Conservation (phyloP, 2,329 filamentous ascomycete species). For the Cladosporium halotolerans region DNA sequence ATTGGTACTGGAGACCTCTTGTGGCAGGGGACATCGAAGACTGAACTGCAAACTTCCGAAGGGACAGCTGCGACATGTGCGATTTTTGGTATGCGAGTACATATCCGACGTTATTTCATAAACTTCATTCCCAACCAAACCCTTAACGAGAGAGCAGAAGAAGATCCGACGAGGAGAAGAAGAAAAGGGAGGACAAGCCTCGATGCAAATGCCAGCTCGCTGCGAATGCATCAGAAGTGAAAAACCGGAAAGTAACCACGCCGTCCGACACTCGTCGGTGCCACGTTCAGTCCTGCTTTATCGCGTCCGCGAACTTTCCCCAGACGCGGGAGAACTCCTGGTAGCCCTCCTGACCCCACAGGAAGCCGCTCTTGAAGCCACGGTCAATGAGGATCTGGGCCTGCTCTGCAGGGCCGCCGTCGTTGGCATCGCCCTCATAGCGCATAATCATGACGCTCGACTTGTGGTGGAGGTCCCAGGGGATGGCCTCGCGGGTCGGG, state of each 20-base stretch:
- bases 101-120: no score
- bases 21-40: no score
- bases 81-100: no score
- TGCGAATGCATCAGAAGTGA: neutral
- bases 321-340: slow-evolving; percentile 11
- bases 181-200: neutral
- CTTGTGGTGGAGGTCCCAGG: slow-evolving; percentile 8
- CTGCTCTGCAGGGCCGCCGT: slow-evolving; percentile 4
- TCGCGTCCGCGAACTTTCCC: slow-evolving; percentile 6
- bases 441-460: slow-evolving; percentile 12
- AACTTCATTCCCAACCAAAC: neutral
- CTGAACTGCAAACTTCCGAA: no score
- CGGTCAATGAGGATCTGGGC: slow-evolving; percentile 7
- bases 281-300: neutral
- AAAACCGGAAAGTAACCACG: neutral
- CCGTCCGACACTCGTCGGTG: neutral
- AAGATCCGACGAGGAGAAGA: neutral
- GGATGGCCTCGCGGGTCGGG: slow-evolving; percentile 5
- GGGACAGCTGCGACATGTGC: no score
- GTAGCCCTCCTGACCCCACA: slow-evolving; percentile 11
- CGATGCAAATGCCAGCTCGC: neutral
- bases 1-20: no score
- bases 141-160: neutral
- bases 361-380: slow-evolving; percentile 11
- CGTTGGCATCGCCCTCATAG: slow-evolving; percentile 8